Percentiles rank a stretch among this genome's conserved stretches.
phyloP scores from a whole-genome alignment of 2,329 filamentous ascomycete species.

The Furcasterigmium furcatum region DNA sequence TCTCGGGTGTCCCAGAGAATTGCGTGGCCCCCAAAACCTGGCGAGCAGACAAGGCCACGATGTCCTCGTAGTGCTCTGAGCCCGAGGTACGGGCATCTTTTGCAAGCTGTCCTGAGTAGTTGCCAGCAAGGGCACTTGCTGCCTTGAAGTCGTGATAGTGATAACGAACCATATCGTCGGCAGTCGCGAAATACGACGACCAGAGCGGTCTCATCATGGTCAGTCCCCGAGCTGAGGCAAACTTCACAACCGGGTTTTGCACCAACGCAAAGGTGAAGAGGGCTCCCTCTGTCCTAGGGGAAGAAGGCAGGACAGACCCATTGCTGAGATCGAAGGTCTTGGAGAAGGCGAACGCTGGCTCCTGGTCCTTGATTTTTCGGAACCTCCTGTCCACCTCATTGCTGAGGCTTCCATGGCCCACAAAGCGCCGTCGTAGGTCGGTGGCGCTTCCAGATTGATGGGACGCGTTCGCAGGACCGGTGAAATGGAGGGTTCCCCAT shows the following conservation, averaged over 20 bases:
- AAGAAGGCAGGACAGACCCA: constrained; percentile 9
- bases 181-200: constrained; percentile 67
- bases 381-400: constrained; percentile 66
- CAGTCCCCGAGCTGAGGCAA: constrained; percentile 70
- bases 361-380: constrained; percentile 69
- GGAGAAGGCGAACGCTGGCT: constrained; percentile 79
- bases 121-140: constrained; percentile 60
- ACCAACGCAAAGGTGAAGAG: constrained; percentile 75
- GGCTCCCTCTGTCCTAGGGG: constrained; percentile 44
- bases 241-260: constrained; percentile 78
- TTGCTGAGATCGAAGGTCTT: constrained; percentile 55
- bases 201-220: constrained; percentile 78
- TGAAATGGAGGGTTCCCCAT: constrained; percentile 81
- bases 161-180: constrained; percentile 64
- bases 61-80: constrained; percentile 72
- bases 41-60: constrained; percentile 72
- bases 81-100: constrained; percentile 71
- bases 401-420: constrained; percentile 60
- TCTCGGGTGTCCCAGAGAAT: constrained; percentile 69
- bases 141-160: constrained; percentile 73
- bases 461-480: constrained; percentile 62
- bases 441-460: constrained; percentile 71
- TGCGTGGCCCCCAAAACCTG: constrained; percentile 78
- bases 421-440: constrained; percentile 65
- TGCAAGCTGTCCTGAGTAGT: constrained; percentile 70